Evolutionary conservation across 768 basidiomycete genomes (phyloP), one percentile per base, ranked within the genome.

Genomic region (Boletellus sp.): DNA sequence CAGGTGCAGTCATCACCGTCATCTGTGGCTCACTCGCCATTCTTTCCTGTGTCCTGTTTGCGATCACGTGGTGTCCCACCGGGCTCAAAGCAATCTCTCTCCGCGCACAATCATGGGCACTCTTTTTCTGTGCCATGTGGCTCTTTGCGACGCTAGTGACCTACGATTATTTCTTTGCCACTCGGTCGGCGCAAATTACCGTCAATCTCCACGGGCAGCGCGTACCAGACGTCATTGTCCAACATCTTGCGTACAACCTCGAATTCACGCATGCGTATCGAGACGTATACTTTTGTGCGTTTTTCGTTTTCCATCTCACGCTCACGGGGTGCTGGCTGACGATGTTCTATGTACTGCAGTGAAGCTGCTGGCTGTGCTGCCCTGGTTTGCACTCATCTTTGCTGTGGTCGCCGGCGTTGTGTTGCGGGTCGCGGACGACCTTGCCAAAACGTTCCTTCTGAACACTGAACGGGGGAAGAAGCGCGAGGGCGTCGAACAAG

Each of bases 301-400:
- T 37, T 41, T 32, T 19, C 11, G 7, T 28, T 11, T 28, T 28
- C 7, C 28, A 10, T 10, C 28, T 33, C 19, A 2, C 20, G 20
- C 13, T 8, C 11, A 12, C 36, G 15, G 22, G 9, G 11, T 19
- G 23, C 15, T 38, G 22, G 19, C 16, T 32, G 31, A 32, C n/a
- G 39, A 24, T 33, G 50, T 20, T 52, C 53, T 40, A 17, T 33
- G 23, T 48, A 6, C 54, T 33, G 15, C 34, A 84, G 82, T 81
- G 55, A 68, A 67, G 40, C 65, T 76, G 22, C 59, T 77, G 17
- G 77, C 78, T 1, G 72, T 80, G 50, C 57, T 81, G 26, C 77
- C 79, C 1, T 84, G 81, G 81, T 67, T 79, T 53, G 58, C 78
- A 0, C 52, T 75, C 52, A 55, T 78, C 6, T 76, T 74, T 51